phyloP scores from a whole-genome alignment of 441 rosid genomes.

The Adansonia madagascariensis region DNA sequence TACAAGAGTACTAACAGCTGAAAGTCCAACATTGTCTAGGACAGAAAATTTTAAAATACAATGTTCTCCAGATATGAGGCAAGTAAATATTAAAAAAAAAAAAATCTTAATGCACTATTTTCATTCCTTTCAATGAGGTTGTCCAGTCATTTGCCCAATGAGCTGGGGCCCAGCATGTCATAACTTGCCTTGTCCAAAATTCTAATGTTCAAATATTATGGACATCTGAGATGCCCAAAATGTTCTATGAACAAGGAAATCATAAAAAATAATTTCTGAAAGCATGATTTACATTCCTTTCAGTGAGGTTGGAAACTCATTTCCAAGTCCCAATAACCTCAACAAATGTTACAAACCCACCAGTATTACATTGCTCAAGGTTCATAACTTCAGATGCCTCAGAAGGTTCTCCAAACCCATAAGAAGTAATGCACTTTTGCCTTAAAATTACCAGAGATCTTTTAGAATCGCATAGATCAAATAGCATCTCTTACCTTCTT shows the following conservation, averaged over 20 bases:
- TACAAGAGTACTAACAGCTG: background rate
- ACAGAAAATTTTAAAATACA: background rate
- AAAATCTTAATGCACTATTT: background rate
- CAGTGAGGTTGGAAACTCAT: slow-evolving; percentile 1
- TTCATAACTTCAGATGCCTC: slow-evolving; percentile 17
- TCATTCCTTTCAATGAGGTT: background rate
- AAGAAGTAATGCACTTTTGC: slow-evolving; percentile 8
- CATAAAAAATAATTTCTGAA: background rate
- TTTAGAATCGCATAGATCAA: background rate
- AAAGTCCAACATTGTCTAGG: background rate
- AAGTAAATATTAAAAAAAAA: background rate
- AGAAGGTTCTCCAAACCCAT: background rate
- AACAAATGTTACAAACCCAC: slow-evolving; percentile 12
- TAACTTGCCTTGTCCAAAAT: background rate
- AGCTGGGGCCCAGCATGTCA: background rate
- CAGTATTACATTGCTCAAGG: background rate
- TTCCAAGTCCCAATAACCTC: background rate
- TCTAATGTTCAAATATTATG: background rate
- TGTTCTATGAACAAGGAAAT: slow-evolving; percentile 12
- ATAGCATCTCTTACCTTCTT: background rate
- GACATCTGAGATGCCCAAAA: background rate
- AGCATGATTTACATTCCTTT: background rate
- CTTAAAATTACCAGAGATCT: background rate
- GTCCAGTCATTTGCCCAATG: background rate
- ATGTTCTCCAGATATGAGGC: background rate